Percentiles rank a stretch among this genome's conserved stretches.
Conservation (phyloP, 2,329 filamentous ascomycete species). For the Epichloe aotearoae region DNA sequence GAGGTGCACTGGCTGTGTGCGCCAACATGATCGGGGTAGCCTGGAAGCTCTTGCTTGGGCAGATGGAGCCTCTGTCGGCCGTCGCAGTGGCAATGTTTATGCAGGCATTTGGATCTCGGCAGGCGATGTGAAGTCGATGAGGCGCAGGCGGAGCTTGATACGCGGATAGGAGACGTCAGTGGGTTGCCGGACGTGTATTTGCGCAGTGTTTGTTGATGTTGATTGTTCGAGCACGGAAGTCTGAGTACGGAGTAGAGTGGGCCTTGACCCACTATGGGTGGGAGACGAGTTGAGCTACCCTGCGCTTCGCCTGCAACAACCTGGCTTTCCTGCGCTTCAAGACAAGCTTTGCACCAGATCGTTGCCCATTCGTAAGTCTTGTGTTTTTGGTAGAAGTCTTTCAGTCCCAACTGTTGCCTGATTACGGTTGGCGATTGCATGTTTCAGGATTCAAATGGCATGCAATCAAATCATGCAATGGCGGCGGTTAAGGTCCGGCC, state of each 20-base stretch:
- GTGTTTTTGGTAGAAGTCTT: no score
- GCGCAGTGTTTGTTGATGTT: neutral
- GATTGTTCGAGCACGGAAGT: neutral
- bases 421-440: neutral
- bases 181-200: neutral
- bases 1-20: conserved; percentile 20
- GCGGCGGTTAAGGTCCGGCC: neutral
- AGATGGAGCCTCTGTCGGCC: conserved; percentile 6
- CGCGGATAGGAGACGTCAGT: neutral
- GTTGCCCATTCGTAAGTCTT: no score
- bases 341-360: no score
- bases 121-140: neutral
- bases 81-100: conserved; percentile 1
- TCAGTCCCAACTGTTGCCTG: no score
- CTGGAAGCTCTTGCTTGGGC: conserved; percentile 13
- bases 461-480: neutral
- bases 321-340: no score
- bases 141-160: neutral
- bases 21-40: conserved; percentile 30
- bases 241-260: no score
- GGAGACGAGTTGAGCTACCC: neutral
- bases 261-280: no score
- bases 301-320: neutral
- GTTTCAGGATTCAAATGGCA: neutral
- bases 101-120: conserved; percentile 1